phyloP scores from a whole-genome alignment of 805 yeast genomes.

The Candida insectorum region DNA sequence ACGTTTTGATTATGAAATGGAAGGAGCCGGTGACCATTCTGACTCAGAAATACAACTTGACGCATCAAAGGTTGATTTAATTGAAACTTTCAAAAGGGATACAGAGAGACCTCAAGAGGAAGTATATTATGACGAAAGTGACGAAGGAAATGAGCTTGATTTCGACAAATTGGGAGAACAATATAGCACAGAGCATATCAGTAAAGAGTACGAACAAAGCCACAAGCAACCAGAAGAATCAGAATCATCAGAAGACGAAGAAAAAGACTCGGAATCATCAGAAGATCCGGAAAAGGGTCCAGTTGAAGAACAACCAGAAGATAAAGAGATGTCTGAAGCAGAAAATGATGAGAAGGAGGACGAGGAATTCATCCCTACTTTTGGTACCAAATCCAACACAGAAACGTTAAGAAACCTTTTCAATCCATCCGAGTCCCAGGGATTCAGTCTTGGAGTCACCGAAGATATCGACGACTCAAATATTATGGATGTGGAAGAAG shows the following conservation, averaged over 20 bases:
- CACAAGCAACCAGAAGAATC: conserved; percentile 7
- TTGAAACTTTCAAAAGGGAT: conserved; percentile 20
- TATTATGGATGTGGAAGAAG: conserved; percentile 12
- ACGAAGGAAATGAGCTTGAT: conserved; percentile 40
- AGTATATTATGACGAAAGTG: conserved; percentile 35
- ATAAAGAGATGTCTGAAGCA: conserved; percentile 1
- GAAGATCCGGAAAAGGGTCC: conserved; percentile 4
- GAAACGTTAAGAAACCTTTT: conserved; percentile 63
- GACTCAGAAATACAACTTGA: conserved; percentile 20
- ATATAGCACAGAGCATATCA: conserved; percentile 18
- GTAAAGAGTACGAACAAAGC: conserved; percentile 17
- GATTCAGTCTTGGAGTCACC: conserved; percentile 39
- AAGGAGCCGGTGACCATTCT: conserved; percentile 15
- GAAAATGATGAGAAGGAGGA: conserved; percentile 16
- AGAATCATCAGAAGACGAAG: conserved; percentile 8
- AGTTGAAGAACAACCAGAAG: conserved; percentile 4
- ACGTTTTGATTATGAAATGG: conserved; percentile 32
- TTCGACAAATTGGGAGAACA: conserved; percentile 21
- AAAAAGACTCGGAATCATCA: conserved; percentile 2
- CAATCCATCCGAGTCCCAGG: conserved; percentile 31
- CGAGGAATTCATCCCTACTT: conserved; percentile 55
- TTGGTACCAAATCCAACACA: conserved; percentile 42
- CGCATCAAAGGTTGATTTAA: conserved; percentile 8
- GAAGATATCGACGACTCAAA: conserved; percentile 40
- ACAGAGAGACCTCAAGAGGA: conserved; percentile 24